Conservation (phyloP, 257 asterid species). For the Lycium barbarum region DNA sequence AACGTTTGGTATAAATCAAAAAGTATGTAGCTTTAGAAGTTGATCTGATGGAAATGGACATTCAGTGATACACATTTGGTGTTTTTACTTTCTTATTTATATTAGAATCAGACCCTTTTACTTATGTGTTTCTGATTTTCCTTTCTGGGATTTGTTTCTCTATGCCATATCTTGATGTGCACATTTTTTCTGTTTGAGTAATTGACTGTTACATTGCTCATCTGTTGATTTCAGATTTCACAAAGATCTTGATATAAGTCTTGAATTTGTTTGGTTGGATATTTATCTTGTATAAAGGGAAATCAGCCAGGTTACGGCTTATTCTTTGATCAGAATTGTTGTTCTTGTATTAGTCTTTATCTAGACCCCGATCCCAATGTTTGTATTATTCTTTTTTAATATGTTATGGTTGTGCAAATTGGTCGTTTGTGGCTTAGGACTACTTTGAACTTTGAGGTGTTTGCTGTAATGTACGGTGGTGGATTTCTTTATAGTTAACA, state of each 20-base stretch:
- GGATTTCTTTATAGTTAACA: background rate
- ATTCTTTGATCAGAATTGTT: background rate
- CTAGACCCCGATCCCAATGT: background rate
- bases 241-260: background rate
- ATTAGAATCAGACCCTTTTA: background rate
- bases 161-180: background rate
- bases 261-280: background rate
- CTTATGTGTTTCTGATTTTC: background rate
- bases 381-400: background rate
- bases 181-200: background rate
- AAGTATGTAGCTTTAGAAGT: background rate
- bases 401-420: background rate
- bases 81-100: background rate
- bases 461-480: background rate
- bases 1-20: background rate
- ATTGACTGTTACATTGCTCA: conserved; percentile 16
- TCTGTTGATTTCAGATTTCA: background rate
- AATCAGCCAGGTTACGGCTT: background rate
- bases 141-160: conserved; percentile 9
- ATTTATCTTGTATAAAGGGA: background rate
- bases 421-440: background rate
- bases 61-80: background rate
- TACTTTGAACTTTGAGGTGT: conserved; percentile 17
- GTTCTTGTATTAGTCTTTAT: background rate
- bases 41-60: background rate